phyloP scores from a whole-genome alignment of 2,329 filamentous ascomycete genomes.

The Fusarium lateritium region DNA sequence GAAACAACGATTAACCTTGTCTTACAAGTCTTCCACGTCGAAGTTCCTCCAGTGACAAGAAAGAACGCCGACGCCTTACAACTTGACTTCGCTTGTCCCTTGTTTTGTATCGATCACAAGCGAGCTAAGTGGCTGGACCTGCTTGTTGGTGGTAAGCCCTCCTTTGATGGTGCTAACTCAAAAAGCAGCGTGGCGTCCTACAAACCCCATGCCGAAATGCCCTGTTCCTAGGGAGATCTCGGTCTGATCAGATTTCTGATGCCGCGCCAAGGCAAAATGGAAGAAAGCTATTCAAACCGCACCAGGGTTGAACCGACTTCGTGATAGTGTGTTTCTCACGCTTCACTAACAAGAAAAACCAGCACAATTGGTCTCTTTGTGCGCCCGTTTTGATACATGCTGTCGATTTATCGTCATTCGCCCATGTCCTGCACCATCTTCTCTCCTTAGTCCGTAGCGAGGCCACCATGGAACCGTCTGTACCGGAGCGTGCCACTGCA shows the following conservation, averaged over 20 bases:
- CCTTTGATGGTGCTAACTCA: constrained; percentile 34
- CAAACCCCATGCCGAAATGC: constrained; percentile 40
- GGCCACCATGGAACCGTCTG: constrained; percentile 42
- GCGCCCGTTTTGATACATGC: neutral
- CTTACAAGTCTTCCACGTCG: neutral
- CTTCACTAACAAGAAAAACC: constrained; percentile 5
- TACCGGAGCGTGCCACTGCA: constrained; percentile 45
- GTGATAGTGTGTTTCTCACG: constrained; percentile 31
- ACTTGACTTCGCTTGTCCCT: constrained; percentile 8
- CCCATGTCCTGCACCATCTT: constrained; percentile 17
- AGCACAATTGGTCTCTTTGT: constrained; percentile 8
- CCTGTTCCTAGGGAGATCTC: constrained; percentile 40
- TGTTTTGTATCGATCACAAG: constrained; percentile 15
- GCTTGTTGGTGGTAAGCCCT: constrained; percentile 30
- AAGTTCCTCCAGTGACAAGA: neutral
- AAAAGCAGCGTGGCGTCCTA: constrained; percentile 36
- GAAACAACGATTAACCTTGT: neutral
- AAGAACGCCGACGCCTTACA: neutral
- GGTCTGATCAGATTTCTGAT: constrained; percentile 28
- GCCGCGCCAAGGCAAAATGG: constrained; percentile 25
- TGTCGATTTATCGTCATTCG: constrained; percentile 28
- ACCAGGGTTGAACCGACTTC: constrained; percentile 36
- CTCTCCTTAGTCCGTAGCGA: constrained; percentile 29
- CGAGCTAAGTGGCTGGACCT: constrained; percentile 1
- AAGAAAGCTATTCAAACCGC: constrained; percentile 11